Evolutionary conservation across 2,329 filamentous ascomycete species (phyloP).

Genomic region (Tolypocladium sp.): DNA sequence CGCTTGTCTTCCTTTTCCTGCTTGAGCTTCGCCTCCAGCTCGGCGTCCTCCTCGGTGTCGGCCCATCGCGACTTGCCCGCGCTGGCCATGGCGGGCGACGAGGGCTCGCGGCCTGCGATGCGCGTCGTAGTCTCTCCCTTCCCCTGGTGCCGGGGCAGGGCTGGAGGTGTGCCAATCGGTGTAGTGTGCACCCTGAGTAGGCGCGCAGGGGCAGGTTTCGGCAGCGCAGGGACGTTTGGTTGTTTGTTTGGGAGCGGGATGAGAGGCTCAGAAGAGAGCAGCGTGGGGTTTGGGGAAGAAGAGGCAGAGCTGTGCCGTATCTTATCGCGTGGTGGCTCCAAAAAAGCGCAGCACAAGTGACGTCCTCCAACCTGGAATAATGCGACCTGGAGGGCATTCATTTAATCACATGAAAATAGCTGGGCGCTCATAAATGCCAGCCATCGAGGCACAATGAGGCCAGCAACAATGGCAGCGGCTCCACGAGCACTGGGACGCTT

Average conservation of each 20-base stretch:
- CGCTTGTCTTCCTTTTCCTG: slow-evolving; percentile 85
- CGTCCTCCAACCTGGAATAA: not conserved
- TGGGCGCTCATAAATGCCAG: not conserved
- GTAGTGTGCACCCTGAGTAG: not conserved
- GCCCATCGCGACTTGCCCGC: slow-evolving; percentile 76
- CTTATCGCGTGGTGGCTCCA: not conserved
- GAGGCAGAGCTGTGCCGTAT: not conserved
- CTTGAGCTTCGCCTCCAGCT: slow-evolving; percentile 61
- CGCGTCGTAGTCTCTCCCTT: slow-evolving; percentile 4
- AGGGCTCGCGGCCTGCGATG: not conserved
- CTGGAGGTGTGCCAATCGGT: not conserved
- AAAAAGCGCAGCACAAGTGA: not conserved
- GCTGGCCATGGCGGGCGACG: slow-evolving; percentile 41
- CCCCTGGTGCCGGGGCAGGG: not conserved
- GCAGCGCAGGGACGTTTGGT: not conserved
- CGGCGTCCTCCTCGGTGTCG: slow-evolving; percentile 71
- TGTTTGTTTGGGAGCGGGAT: not conserved
- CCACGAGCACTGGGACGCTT: not conserved
- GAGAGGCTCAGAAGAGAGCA: not conserved
- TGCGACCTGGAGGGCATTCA: not conserved
- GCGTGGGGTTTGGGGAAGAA: not conserved
- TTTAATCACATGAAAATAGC: not conserved
- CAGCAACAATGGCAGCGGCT: not conserved
- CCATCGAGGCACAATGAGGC: not conserved
- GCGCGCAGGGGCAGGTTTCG: not conserved